Conservation (phyloP, 2,329 filamentous ascomycete species). For the Monosporascus sp. region DNA sequence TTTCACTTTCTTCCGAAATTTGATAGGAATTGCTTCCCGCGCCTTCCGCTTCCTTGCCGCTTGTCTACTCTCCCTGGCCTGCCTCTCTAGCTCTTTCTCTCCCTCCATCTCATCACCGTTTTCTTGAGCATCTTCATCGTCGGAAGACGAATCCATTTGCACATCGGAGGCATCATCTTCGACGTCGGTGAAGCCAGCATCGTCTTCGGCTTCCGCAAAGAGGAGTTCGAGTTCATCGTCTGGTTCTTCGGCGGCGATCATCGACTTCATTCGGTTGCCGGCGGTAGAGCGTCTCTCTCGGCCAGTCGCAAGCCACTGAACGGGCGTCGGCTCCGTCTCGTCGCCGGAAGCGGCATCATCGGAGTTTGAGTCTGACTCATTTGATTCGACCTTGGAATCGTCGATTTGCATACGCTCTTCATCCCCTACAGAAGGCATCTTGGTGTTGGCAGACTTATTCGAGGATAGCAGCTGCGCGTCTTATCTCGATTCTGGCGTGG, state of each 20-base stretch:
- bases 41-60: constrained; percentile 75
- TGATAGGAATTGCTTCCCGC: constrained; percentile 65
- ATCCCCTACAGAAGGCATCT: constrained; percentile 36
- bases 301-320: constrained; percentile 68
- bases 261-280: constrained; percentile 74
- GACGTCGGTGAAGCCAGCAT: constrained; percentile 64
- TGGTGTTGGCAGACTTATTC: constrained; percentile 27
- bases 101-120: constrained; percentile 71
- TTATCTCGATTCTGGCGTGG: background rate
- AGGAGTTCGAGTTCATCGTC: constrained; percentile 66
- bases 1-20: constrained; percentile 70
- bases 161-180: constrained; percentile 67
- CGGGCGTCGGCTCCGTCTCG: constrained; percentile 24
- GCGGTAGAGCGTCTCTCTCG: constrained; percentile 75
- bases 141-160: constrained; percentile 79
- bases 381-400: constrained; percentile 21
- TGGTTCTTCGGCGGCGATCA: constrained; percentile 69
- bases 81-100: constrained; percentile 78
- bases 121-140: constrained; percentile 73
- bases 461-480: background rate
- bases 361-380: constrained; percentile 30
- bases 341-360: constrained; percentile 30
- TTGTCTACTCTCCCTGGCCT: constrained; percentile 62
- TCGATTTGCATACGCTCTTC: constrained; percentile 34
- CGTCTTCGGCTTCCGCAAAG: constrained; percentile 69